Evolutionary conservation across 148 eudicot species (phyloP), one percentile per base, ranked within the genome.

Genomic region (Rhododendron griersonianum): DNA sequence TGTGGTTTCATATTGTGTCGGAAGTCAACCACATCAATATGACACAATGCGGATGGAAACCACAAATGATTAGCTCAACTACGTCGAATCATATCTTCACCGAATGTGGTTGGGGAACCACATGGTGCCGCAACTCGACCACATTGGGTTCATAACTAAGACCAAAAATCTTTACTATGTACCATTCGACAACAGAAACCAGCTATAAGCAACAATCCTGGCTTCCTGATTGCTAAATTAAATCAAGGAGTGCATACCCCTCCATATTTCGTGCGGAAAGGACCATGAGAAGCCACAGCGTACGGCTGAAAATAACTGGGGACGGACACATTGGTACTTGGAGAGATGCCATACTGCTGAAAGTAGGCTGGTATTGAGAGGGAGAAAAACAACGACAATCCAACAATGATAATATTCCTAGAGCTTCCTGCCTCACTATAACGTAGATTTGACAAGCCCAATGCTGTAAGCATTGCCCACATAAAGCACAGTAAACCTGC

Each of bases 391-490:
- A 96, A 91, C 65, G 98, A 94, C 78, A 96, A 82, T 63, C 99
- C 99, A 81, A 96, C 94, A 45, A 96, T 96, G 78, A 96, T 96
- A 30, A 96, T 95, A 90, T 96, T 96, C 87, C 99, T 92, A 28
- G 75, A 69, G 37, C 75, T 96, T 84, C 99, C 99, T 23, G 98
- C 98, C 88, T 96, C 99, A 85, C 99, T 95, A 73, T 95, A 96
- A 10, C 99, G 93, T 80, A 96, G 90, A 90, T 96, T 96, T 81
- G 99, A 96, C 89, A 96, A 92, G 83, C 99, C 99, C 65, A 96
- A 85, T 28, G 99, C 99, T 41, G 94, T 88, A 80, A 96, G 98
- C 99, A 96, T 95, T 51, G 94, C 98, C 99, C 99, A 96, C 98
- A 95, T 96, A 90, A 96, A 94, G 91, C 99, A 96, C 53, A 96